phyloP scores from a whole-genome alignment of 371 early-diverging fungal genomes.

The Capillidium heterosporum region DNA sequence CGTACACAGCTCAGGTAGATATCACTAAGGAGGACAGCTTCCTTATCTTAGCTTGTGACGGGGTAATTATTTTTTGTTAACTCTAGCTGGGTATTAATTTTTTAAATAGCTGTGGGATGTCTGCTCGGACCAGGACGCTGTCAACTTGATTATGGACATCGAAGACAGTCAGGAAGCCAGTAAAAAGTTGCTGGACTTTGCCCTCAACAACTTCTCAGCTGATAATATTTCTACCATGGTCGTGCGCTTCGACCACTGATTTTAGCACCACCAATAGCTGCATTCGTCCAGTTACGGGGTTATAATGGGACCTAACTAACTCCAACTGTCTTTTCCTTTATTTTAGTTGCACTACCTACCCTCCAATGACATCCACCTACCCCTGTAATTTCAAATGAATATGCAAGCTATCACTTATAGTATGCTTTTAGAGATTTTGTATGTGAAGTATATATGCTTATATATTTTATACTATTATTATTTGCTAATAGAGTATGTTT shows the following conservation, averaged over 20 bases:
- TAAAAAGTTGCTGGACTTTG: slow-evolving; percentile 63
- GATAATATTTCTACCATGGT: slow-evolving; percentile 89
- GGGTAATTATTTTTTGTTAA: slow-evolving; percentile 36
- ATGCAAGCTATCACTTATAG: too few species aligned
- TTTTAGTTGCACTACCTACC: too few species aligned
- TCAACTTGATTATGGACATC: slow-evolving; percentile 63
- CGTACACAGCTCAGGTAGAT: slow-evolving; percentile 81
- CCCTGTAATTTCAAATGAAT: too few species aligned
- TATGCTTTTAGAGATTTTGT: too few species aligned
- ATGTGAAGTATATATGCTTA: too few species aligned
- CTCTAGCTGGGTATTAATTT: not conserved
- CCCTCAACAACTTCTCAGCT: slow-evolving; percentile 76
- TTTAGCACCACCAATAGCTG: too few species aligned
- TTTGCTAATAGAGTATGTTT: too few species aligned
- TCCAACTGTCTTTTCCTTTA: too few species aligned
- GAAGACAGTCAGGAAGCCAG: slow-evolving; percentile 65
- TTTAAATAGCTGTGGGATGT: slow-evolving; percentile 82
- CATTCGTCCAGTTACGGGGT: too few species aligned
- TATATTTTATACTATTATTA: too few species aligned
- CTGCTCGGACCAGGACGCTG: slow-evolving; percentile 87
- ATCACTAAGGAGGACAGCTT: slow-evolving; percentile 49
- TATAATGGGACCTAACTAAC: too few species aligned
- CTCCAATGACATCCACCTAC: too few species aligned
- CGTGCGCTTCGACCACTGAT: slow-evolving; percentile 20
- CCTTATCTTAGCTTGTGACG: slow-evolving; percentile 93